A percentile compares a stretch with the other conserved stretches of the same genome.
phyloP scores from a whole-genome alignment of 2,329 filamentous ascomycete genomes.

The Orbilia javanica region DNA sequence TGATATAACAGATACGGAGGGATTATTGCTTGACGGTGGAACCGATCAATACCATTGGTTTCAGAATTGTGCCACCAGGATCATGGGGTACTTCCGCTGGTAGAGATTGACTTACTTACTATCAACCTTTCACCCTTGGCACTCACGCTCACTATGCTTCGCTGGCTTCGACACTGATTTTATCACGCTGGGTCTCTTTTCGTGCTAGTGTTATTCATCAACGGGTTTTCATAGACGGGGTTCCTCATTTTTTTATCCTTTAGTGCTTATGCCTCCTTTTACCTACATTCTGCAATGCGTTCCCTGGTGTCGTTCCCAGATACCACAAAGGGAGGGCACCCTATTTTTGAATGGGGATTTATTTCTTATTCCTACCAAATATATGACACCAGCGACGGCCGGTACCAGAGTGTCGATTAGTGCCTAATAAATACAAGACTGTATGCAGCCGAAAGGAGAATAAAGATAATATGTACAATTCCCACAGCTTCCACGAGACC shows the following conservation, averaged over 20 bases:
- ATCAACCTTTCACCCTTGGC: neutral
- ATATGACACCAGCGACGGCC: slow-evolving; percentile 2
- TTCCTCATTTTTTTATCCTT: neutral
- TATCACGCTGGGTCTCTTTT: neutral
- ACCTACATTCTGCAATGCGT: neutral
- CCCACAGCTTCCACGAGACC: slow-evolving; percentile 4
- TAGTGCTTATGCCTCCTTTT: neutral
- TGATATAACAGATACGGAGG: neutral
- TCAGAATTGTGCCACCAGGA: slow-evolving; percentile 1
- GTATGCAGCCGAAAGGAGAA: slow-evolving; percentile 28
- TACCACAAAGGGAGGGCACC: too few relatives aligned
- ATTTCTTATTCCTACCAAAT: neutral
- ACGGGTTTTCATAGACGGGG: neutral
- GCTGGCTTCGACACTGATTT: neutral
- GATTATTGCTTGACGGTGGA: slow-evolving; percentile 12
- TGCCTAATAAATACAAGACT: slow-evolving; percentile 52
- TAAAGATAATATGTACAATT: slow-evolving; percentile 56
- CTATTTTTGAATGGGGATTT: neutral
- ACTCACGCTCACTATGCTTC: neutral
- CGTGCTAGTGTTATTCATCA: neutral
- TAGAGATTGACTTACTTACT: neutral
- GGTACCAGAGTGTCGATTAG: slow-evolving; percentile 50
- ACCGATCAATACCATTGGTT: slow-evolving; percentile 1
- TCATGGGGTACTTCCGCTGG: slow-evolving; percentile 10
- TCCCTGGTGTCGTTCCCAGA: too few relatives aligned